Evolutionary conservation across 495 filamentous ascomycete genomes (phyloP), one percentile per base, ranked within the genome.

Genomic region (Xylaria telfairii): DNA sequence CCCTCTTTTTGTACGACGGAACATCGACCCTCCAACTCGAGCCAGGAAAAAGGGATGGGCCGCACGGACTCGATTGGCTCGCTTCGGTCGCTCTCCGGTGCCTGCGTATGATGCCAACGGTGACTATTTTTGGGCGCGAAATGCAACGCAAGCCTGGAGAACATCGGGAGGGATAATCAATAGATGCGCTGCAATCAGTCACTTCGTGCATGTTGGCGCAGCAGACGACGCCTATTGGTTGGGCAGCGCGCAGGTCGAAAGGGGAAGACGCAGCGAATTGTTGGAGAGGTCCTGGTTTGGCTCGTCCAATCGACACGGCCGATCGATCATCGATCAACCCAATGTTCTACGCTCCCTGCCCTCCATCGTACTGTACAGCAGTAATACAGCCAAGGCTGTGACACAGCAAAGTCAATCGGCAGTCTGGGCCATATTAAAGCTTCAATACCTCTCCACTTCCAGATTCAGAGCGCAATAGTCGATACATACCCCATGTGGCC

Each of bases 1-100:
- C 42, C 60, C n/a, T 17, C 24, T 24, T 69, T 72, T 66, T 71
- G 24, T 66, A 62, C 42, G 21, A 62, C 46, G 34, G 37, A 63
- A 46, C 39, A 42, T 62, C 17, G 42, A 49, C 49, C 30, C 57
- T 13, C 30, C 53, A 42, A 34, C 24, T 39, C 30, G 12, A 53
- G 10, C 4, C 3, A 6, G 2, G 3, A 7, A 37, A 59, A 13
- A 59, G 28, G 56, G 32, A 37, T 59, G 9, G 7, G 30, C 56
- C 4, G 17, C 37, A 15, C 21, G 13, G 13, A 37, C 10, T 37
- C 32, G 15, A 62, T 39, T 42, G 59, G 59, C 9, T 62, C 59
- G 59, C 59, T 62, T 62, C 34, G 37, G 37, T 62, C 59, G 59
- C 34, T 42, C 34, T 24, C 12, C 28, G 34, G 12, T 15, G 12